A percentile compares a stretch with the other conserved stretches of the same genome.
phyloP scores from a whole-genome alignment of 2,329 filamentous ascomycete genomes.

The Calonectria pseudoreteaudii region DNA sequence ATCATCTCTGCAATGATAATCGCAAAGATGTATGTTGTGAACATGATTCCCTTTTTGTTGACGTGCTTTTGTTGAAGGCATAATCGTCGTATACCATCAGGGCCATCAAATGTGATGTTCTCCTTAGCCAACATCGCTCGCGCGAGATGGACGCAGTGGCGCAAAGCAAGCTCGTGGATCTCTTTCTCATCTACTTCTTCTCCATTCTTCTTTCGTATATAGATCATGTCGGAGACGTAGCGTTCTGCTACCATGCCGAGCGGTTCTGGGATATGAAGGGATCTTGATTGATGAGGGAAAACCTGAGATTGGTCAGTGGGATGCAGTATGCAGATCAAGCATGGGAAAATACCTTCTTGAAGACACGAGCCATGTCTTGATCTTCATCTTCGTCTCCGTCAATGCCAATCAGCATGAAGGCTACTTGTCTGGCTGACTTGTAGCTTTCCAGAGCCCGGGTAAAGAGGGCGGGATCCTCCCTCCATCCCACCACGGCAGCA shows the following conservation, averaged over 20 bases:
- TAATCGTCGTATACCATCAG: conserved; percentile 29
- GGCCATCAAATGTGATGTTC: conserved; percentile 30
- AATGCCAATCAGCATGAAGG: conserved; percentile 39
- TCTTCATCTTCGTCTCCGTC: conserved; percentile 38
- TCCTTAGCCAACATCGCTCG: conserved; percentile 31
- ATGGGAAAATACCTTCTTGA: conserved; percentile 29
- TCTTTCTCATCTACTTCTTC: conserved; percentile 26
- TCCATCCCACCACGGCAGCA: conserved; percentile 41
- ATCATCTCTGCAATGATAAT: conserved; percentile 39
- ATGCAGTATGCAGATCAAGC: background rate
- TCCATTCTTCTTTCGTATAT: conserved; percentile 24
- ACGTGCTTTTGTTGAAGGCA: conserved; percentile 40
- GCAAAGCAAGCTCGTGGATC: conserved; percentile 31
- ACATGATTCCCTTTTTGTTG: conserved; percentile 45
- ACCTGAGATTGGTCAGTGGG: conserved; percentile 22
- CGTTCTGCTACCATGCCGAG: conserved; percentile 37
- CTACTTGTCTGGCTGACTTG: conserved; percentile 25
- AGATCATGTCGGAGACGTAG: conserved; percentile 27
- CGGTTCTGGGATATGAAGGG: conserved; percentile 36
- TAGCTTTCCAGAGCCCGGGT: conserved; percentile 39
- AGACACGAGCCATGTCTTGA: conserved; percentile 40
- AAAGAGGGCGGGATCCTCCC: conserved; percentile 39
- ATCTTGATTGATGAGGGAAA: conserved; percentile 32
- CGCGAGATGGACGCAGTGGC: conserved; percentile 38
- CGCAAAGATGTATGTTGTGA: conserved; percentile 40